A percentile compares a stretch with the other conserved stretches of the same genome.
phyloP scores from a whole-genome alignment of 768 basidiomycete genomes.

The Rhodotorula sphaerocarpa region DNA sequence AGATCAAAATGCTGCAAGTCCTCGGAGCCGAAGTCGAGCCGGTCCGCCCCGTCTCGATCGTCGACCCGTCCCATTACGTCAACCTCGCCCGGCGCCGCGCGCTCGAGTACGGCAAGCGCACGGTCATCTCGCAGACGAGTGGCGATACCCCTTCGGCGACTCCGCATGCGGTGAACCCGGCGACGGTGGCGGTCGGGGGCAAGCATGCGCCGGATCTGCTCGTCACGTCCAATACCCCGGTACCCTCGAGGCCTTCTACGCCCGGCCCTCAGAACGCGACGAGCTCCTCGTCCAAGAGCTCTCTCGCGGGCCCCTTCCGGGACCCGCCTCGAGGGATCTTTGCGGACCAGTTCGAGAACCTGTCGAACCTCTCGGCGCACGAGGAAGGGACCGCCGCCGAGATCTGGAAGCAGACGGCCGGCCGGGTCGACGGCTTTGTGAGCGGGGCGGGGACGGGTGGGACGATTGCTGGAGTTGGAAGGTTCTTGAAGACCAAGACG shows the following conservation, averaged over 20 bases:
- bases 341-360: slow-evolving; percentile 96
- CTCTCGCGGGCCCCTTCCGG: slow-evolving; percentile 27
- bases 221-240: slow-evolving; percentile 1
- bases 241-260: background rate
- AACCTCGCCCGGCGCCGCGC: slow-evolving; percentile 81
- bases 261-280: no score
- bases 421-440: slow-evolving; percentile 72
- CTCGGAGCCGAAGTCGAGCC: slow-evolving; percentile 80
- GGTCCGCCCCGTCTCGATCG: slow-evolving; percentile 88
- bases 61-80: slow-evolving; percentile 82
- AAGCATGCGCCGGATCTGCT: slow-evolving; percentile 11
- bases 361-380: slow-evolving; percentile 82
- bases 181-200: slow-evolving; percentile 37
- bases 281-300: background rate
- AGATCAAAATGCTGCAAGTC: slow-evolving; percentile 69
- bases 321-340: slow-evolving; percentile 69
- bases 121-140: slow-evolving; percentile 7
- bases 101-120: slow-evolving; percentile 55
- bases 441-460: slow-evolving; percentile 95
- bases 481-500: slow-evolving; percentile 67
- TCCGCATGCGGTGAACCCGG: background rate
- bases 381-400: slow-evolving; percentile 85
- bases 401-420: slow-evolving; percentile 86
- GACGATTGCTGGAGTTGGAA: slow-evolving; percentile 77
- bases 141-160: background rate